Evolutionary conservation across 306 rosid species (phyloP).

Genomic region (Gillenia trifoliata): DNA sequence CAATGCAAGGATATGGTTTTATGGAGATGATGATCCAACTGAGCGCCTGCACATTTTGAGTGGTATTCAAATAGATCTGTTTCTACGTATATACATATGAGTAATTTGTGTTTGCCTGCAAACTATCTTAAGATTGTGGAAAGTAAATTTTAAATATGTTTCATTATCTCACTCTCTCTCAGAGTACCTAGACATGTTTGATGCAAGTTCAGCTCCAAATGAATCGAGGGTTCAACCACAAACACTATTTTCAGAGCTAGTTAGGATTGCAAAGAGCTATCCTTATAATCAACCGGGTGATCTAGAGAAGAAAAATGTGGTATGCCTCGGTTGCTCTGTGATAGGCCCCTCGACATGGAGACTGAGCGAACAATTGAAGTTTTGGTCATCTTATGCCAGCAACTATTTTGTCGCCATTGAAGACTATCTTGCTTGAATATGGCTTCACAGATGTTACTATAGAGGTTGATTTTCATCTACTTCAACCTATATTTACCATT

Average conservation of each 20-base stretch:
- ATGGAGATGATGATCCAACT: conserved; percentile 91
- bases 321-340: conserved; percentile 91
- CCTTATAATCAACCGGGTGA: conserved; percentile 84
- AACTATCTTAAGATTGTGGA: neutral
- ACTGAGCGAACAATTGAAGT: conserved; percentile 68
- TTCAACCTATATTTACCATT: conserved; percentile 92
- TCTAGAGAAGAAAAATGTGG: conserved; percentile 86
- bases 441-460: conserved; percentile 77
- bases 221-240: conserved; percentile 75
- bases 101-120: neutral
- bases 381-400: conserved; percentile 95
- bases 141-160: conserved; percentile 13
- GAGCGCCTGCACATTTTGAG: conserved; percentile 84
- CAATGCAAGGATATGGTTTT: conserved; percentile 95
- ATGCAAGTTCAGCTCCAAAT: conserved; percentile 64
- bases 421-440: conserved; percentile 86
- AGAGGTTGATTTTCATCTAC: conserved; percentile 91
- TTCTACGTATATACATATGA: neutral
- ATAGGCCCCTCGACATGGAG: conserved; percentile 84
- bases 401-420: conserved; percentile 91
- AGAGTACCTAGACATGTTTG: conserved; percentile 84
- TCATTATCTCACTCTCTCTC: conserved; percentile 17
- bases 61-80: conserved; percentile 39
- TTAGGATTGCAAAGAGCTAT: conserved; percentile 77
- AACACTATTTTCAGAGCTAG: conserved; percentile 68